A percentile compares a stretch with the other conserved stretches of the same genome.
These are phyloP conservation scores for Xerophyta viscosa DNA, from an alignment of 106 monocot species.

Conservation along the genomic window DNA sequence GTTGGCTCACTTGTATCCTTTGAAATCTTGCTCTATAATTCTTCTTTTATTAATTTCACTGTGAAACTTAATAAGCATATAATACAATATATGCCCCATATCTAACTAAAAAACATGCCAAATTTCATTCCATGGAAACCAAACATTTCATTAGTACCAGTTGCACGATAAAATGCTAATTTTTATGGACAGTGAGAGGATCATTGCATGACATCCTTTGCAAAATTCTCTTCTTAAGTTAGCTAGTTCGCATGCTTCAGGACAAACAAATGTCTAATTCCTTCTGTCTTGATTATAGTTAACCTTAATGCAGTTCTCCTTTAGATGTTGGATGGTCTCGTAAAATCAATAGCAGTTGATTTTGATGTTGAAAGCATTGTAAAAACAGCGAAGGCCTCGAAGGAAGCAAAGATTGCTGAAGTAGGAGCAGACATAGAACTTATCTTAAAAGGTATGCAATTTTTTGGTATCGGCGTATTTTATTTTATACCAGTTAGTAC, in stretches of 20 bases:
- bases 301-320: conserved; percentile 12
- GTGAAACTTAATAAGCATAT: background rate
- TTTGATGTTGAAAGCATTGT: conserved; percentile 34
- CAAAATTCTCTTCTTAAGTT: too few relatives aligned
- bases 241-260: too few relatives aligned
- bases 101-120: too few relatives aligned
- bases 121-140: too few relatives aligned
- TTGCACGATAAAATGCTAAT: too few relatives aligned
- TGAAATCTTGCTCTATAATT: background rate
- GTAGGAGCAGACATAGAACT: conserved; percentile 40
- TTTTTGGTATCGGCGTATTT: background rate
- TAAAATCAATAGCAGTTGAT: conserved; percentile 40
- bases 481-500: background rate
- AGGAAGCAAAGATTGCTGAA: conserved; percentile 32
- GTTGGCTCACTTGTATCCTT: conserved; percentile 99
- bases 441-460: background rate
- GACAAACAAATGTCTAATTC: too few relatives aligned
- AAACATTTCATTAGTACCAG: too few relatives aligned
- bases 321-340: conserved; percentile 36
- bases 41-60: background rate
- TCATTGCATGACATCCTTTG: background rate
- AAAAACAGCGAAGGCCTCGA: conserved; percentile 18
- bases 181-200: too few relatives aligned
- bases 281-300: too few relatives aligned
- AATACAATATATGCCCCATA: background rate